Evolutionary conservation across 2,329 filamentous ascomycete species (phyloP).

Genomic region (Phyllosticta citribraziliensis): DNA sequence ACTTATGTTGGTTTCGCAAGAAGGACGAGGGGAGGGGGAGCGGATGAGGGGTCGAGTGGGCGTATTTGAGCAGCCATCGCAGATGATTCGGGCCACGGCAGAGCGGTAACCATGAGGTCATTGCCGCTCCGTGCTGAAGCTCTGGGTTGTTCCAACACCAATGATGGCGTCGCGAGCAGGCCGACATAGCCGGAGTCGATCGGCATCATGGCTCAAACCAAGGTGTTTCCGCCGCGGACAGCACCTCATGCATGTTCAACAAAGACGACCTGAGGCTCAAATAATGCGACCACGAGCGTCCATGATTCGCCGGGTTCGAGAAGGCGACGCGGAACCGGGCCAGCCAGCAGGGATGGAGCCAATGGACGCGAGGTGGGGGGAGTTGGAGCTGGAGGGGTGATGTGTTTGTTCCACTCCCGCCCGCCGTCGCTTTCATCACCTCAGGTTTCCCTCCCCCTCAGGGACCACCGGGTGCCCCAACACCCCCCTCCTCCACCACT

Average conservation of each 20-base stretch:
- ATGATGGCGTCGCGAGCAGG: neutral
- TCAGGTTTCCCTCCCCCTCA: neutral
- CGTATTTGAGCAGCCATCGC: neutral
- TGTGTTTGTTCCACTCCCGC: neutral
- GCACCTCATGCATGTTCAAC: neutral
- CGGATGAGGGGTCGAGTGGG: slow-evolving; percentile 1
- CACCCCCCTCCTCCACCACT: neutral
- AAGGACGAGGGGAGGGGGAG: slow-evolving; percentile 1
- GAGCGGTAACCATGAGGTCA: slow-evolving; percentile 3
- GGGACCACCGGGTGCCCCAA: neutral
- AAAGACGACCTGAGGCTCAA: neutral
- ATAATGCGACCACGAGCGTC: neutral
- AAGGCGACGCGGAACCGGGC: neutral
- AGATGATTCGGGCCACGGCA: neutral
- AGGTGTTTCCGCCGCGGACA: no score
- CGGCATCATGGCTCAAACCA: neutral
- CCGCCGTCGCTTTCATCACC: neutral
- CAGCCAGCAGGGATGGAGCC: neutral
- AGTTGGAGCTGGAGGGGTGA: no score
- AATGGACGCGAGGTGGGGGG: neutral
- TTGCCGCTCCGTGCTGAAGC: neutral
- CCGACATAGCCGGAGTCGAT: neutral
- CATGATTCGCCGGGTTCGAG: neutral
- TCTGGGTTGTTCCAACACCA: neutral
- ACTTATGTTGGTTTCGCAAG: neutral